Percentiles rank a stretch among this genome's conserved stretches.
Evolutionary conservation across 176 grass and related monocot genomes (phyloP).

Genomic region (Carex myosuroides): DNA sequence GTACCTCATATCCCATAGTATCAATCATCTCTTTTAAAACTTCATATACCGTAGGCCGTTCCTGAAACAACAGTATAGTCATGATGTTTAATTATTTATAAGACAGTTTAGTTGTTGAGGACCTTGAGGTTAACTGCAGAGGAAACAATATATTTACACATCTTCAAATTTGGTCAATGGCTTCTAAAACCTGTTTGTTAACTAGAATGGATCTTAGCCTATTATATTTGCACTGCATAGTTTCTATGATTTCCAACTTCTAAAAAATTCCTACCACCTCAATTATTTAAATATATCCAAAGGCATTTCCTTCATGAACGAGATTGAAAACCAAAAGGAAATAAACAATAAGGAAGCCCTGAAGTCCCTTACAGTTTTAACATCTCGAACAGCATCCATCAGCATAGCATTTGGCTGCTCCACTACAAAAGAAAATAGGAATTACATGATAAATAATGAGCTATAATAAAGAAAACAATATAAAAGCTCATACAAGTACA

Average conservation of each 20-base stretch:
- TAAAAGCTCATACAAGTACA: not conserved
- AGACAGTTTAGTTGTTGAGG: not conserved
- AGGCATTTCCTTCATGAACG: not conserved
- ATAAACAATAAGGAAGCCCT: not conserved
- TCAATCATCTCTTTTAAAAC: slow-evolving; percentile 76
- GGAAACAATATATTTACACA: not conserved
- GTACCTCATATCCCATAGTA: slow-evolving; percentile 65
- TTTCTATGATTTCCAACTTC: not conserved
- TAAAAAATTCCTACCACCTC: slow-evolving; percentile 10
- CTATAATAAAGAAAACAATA: not conserved
- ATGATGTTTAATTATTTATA: not conserved
- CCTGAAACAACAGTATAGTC: slow-evolving; percentile 35
- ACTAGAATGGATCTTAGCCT: not conserved
- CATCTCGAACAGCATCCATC: slow-evolving; percentile 74
- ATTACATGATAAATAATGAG: slow-evolving; percentile 9
- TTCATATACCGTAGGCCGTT: slow-evolving; percentile 85
- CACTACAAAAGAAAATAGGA: slow-evolving; percentile 41
- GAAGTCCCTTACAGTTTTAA: slow-evolving; percentile 55
- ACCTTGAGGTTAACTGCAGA: not conserved
- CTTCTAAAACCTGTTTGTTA: not conserved
- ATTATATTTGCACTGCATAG: not conserved
- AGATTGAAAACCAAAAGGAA: not conserved
- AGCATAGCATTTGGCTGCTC: slow-evolving; percentile 88
- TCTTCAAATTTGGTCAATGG: not conserved
- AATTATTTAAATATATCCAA: not conserved